A percentile compares a stretch with the other conserved stretches of the same genome.
These are phyloP conservation scores for Fraxinus latifolia DNA, from an alignment of 305 asterid species.

Conservation along the genomic window DNA sequence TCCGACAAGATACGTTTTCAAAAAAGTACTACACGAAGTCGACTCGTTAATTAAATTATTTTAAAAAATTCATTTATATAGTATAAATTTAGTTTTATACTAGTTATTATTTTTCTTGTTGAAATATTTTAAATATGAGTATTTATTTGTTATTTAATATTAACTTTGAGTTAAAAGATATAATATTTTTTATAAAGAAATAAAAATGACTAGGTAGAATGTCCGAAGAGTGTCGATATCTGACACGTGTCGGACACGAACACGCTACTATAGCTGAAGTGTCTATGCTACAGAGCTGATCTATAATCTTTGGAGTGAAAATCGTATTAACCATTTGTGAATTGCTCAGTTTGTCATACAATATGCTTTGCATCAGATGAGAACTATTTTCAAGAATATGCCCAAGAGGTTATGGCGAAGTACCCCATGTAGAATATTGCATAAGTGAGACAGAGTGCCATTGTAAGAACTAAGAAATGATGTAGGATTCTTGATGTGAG, in stretches of 20 bases:
- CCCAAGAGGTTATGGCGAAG: not conserved
- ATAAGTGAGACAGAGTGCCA: not conserved
- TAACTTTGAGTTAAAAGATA: too few species aligned
- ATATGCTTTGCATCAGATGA: not conserved
- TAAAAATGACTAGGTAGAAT: not conserved
- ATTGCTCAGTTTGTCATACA: not conserved
- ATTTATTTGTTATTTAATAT: too few species aligned
- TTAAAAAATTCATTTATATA: too few species aligned
- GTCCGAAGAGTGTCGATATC: not conserved
- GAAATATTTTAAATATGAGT: too few species aligned
- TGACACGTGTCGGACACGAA: not conserved
- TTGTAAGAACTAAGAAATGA: not conserved
- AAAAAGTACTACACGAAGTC: too few species aligned
- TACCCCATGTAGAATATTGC: not conserved
- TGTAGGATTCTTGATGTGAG: not conserved
- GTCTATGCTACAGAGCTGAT: not conserved
- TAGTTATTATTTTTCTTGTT: too few species aligned
- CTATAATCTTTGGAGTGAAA: not conserved
- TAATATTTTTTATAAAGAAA: not conserved
- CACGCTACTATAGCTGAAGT: not conserved
- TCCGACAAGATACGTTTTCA: too few species aligned
- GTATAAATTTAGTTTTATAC: too few species aligned
- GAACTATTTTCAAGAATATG: not conserved
- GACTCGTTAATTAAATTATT: too few species aligned
- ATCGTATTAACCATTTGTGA: not conserved